Evolutionary conservation across 768 basidiomycete species (phyloP), one percentile per base, ranked within the genome.

Genomic region (Sistotremastrum niveocremeum): DNA sequence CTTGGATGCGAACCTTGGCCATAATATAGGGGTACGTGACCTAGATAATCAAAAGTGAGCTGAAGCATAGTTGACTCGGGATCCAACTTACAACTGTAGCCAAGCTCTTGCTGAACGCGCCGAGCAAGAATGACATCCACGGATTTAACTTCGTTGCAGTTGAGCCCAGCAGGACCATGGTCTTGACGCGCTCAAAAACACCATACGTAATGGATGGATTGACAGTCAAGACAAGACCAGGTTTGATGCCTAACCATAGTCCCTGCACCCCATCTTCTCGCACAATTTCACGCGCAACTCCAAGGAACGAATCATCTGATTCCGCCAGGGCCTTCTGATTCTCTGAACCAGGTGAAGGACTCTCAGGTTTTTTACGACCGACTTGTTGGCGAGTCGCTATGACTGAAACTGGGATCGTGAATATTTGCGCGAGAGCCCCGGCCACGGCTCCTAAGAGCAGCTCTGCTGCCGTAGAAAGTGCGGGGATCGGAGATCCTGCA

Each of bases 171-270:
- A 89, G 62, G 34, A 88, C 60, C 3, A 85, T 51, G 39, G 70
- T 73, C 67, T 97, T 97, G 46, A 97, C 70, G 38, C 95, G 76
- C 65, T 98, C 94, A 58, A 87, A 98, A 37, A 81, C 71, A 42
- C 95, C 95, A 57, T 94, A 97, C 1, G 94, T 99, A 61, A 99
- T 97, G 28, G 94, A 90, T 4, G 95, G 94, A 62, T 98, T 98
- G 45, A 91, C 79, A 34, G 94, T 98, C 34, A 99, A 73, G n/a
- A 97, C 89, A 52, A 99, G 65, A 37, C 87, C 79, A 2, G 95
- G 93, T 60, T 82, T 86, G 49, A 97, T 67, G 5, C 95, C 95
- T 5, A 90, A 71, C 95, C 95, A 99, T 2, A 98, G 67, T 6
- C 88, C 93, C 0, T 76, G 71, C 2, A 89, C 67, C 45, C 90